Evolutionary conservation across 2,329 filamentous ascomycete species (phyloP), one percentile per base, ranked within the genome.

Genomic region (Exophiala xenobiotica): DNA sequence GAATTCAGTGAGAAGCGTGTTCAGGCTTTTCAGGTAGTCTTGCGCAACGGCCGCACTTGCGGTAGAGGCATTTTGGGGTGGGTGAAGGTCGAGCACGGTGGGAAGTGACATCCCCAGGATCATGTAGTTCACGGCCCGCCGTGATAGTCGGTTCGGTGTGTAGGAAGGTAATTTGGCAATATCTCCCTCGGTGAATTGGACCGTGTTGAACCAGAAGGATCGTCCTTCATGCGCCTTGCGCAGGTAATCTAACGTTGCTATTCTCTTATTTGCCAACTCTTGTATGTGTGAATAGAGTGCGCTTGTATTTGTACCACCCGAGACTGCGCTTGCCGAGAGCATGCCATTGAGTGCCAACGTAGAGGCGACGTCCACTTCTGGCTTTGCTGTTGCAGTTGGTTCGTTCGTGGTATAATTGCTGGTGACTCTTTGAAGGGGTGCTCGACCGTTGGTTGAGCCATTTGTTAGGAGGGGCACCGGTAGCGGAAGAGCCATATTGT

Each of bases 181-280:
- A 68, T 96, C 90, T 23, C 81, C 70, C 64, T 89, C 87, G 59
- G 90, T 88, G 71, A 96, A 96, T 65, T 95, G 87, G 54, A 96
- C 82, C 0, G 93, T 96, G 72, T 96, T 96, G 77, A 97, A 96
- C 91, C 93, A 97, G 75, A 95, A 97, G 35, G 96, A 85, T 52
- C 90, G 85, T 54, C 92, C 91, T 72, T 96, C 90, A 67, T 99
- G 91, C 90, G 90, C 87, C 74, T 95, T 96, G 56, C 91, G 83
- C 58, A 99, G 70, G 67, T 99, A 99, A 63, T 95, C 89, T 35
- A 99, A 70, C 0, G 93, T 97, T 1, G 90, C 90, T 74, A 99
- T 96, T 61, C 93, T 82, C 75, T 99, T 99, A 52, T 86, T 86
- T 29, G 89, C 87, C 62, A 89, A 82, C 54, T 97, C 92, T 51